These are phyloP conservation scores for Epichloe amarillans DNA, from an alignment of 2,329 filamentous ascomycete species.

Conservation along the genomic window DNA sequence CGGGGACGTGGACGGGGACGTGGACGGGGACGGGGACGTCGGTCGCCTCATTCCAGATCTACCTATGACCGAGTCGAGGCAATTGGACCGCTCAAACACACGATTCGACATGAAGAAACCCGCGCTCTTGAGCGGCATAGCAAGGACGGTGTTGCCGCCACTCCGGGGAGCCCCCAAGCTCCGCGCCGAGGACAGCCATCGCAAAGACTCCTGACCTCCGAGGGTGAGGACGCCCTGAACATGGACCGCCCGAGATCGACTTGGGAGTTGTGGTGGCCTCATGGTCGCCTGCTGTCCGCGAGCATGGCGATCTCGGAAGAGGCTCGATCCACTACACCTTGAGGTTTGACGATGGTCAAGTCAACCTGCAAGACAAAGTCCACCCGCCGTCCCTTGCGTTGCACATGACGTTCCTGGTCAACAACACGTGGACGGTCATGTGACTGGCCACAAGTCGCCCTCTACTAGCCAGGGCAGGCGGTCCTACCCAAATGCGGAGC, in stretches of 20 bases:
- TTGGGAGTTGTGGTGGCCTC: slow-evolving; percentile 20
- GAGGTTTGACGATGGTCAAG: not conserved
- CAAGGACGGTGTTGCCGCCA: slow-evolving; percentile 5
- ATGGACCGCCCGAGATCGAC: slow-evolving; percentile 14
- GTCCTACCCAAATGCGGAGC: not conserved
- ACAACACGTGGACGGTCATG: slow-evolving; percentile 3
- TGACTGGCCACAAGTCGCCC: not conserved
- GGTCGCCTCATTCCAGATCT: slow-evolving; percentile 15
- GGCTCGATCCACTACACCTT: not conserved
- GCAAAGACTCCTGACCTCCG: slow-evolving; percentile 8
- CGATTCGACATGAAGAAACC: slow-evolving; percentile 24
- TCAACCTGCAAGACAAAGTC: not conserved
- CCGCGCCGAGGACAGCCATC: slow-evolving; percentile 19
- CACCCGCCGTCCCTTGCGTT: not conserved
- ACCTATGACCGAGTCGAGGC: slow-evolving; percentile 21
- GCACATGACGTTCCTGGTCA: not conserved
- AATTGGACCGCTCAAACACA: slow-evolving; percentile 22
- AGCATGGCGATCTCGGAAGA: slow-evolving; percentile 14
- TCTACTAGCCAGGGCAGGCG: not conserved
- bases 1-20: slow-evolving; percentile 9
- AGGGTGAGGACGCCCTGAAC: slow-evolving; percentile 13
- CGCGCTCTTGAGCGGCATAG: slow-evolving; percentile 8
- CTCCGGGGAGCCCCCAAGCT: slow-evolving; percentile 13
- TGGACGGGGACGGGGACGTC: slow-evolving; percentile 15
- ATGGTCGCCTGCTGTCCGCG: slow-evolving; percentile 17